These are phyloP conservation scores for Penicillium sp. DNA, from an alignment of 2,329 filamentous ascomycete genomes.

Conservation along the genomic window DNA sequence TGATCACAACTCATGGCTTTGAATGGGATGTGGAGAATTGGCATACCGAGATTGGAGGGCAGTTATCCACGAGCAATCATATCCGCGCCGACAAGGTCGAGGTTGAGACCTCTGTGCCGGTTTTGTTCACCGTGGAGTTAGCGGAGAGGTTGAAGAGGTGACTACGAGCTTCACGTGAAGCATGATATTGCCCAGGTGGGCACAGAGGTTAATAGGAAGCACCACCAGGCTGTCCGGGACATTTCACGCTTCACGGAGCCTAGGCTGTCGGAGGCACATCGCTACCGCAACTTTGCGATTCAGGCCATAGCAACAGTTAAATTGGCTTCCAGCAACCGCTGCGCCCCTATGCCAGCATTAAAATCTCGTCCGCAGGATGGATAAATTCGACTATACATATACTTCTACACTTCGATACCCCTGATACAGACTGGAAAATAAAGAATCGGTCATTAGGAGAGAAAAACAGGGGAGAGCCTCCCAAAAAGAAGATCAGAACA, in stretches of 20 bases:
- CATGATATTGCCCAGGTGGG: background rate
- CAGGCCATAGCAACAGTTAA: background rate
- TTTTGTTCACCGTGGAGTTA: conserved; percentile 73
- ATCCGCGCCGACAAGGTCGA: conserved; percentile 60
- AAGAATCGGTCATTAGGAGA: conserved; percentile 4
- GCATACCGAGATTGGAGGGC: conserved; percentile 71
- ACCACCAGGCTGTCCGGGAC: background rate
- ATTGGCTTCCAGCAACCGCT: background rate
- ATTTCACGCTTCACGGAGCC: background rate
- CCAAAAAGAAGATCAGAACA: conserved; percentile 1
- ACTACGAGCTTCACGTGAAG: background rate
- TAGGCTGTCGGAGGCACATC: background rate
- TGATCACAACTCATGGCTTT: conserved; percentile 75
- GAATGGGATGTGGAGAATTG: conserved; percentile 89
- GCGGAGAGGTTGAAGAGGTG: conserved; percentile 36
- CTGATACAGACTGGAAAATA: background rate
- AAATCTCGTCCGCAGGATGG: background rate
- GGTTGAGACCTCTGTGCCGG: conserved; percentile 60
- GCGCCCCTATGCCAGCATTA: background rate
- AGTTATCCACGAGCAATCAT: conserved; percentile 78
- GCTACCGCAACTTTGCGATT: background rate
- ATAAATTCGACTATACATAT: background rate
- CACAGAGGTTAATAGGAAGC: background rate
- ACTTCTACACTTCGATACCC: background rate
- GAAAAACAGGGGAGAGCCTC: background rate